Percentiles rank a stretch among this genome's conserved stretches.
Evolutionary conservation across 495 filamentous ascomycete genomes (phyloP).

Genomic region (Talaromyces liani): DNA sequence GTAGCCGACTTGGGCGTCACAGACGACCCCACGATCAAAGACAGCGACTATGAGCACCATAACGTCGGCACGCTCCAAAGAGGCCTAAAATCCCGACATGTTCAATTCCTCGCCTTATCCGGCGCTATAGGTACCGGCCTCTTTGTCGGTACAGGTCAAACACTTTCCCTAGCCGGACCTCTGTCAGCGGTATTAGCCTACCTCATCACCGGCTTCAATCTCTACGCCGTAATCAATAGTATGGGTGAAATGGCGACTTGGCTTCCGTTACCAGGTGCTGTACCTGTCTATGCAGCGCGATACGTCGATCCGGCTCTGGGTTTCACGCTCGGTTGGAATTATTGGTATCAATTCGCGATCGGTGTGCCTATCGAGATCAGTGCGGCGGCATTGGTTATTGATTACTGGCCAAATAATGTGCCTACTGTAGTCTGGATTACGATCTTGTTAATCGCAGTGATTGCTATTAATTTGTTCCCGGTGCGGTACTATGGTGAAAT

Average conservation of each 20-base stretch:
- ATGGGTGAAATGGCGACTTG: conserved; percentile 69
- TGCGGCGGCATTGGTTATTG: conserved; percentile 59
- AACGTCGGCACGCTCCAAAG: conserved; percentile 4
- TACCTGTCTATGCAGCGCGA: conserved; percentile 62
- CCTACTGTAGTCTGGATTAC: conserved; percentile 61
- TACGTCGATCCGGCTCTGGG: conserved; percentile 64
- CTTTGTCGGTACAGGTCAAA: conserved; percentile 62
- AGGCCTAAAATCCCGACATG: conserved; percentile 51
- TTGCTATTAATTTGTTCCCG: conserved; percentile 58
- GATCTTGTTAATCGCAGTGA: conserved; percentile 61
- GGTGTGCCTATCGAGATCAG: conserved; percentile 64
- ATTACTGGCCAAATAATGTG: conserved; percentile 57
- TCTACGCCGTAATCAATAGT: conserved; percentile 33
- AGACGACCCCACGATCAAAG: background rate
- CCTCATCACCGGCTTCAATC: conserved; percentile 54
- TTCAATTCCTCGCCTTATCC: conserved; percentile 62
- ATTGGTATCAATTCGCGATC: conserved; percentile 45
- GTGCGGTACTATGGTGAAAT: conserved; percentile 64
- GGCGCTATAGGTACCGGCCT: conserved; percentile 71
- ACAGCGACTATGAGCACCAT: background rate
- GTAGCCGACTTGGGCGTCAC: background rate
- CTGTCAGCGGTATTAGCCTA: conserved; percentile 62
- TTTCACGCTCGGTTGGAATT: conserved; percentile 68
- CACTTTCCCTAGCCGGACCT: conserved; percentile 57
- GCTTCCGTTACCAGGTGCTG: conserved; percentile 63